A percentile compares a stretch with the other conserved stretches of the same genome.
These are phyloP conservation scores for Alectoria sarmentosa DNA, from an alignment of 495 filamentous ascomycete genomes.

Conservation along the genomic window DNA sequence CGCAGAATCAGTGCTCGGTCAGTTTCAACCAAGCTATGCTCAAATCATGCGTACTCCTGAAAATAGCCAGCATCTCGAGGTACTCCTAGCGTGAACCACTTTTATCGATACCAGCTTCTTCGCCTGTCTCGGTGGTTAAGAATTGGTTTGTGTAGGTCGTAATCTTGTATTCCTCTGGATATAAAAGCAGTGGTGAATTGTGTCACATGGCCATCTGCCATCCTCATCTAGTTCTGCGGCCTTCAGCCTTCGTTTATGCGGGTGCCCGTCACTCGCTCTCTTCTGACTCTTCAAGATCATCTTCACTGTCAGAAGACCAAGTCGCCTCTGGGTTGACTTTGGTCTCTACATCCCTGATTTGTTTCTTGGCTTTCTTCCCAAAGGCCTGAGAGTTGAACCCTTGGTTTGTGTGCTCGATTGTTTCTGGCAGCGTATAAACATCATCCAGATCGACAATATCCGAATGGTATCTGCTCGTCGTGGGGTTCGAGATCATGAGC, in stretches of 20 bases:
- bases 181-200: too few species aligned
- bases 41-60: too few species aligned
- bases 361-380: background rate
- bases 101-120: too few species aligned
- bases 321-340: background rate
- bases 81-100: too few species aligned
- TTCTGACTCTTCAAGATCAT: background rate
- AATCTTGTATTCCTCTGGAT: too few species aligned
- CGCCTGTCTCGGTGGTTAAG: too few species aligned
- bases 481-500: slow-evolving; percentile 6
- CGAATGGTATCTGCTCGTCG: background rate
- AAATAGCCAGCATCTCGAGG: too few species aligned
- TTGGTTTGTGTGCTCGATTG: background rate
- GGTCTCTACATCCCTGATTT: background rate
- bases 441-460: background rate
- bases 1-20: too few species aligned
- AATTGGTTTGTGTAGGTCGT: too few species aligned
- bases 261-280: background rate
- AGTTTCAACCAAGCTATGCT: too few species aligned
- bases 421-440: background rate
- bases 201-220: too few species aligned
- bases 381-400: background rate
- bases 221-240: background rate
- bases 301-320: background rate
- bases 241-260: background rate